Base-by-base conservation (phyloP, 1,284 basidiomycete genomes). In the Pulveroboletus sp. region DNA sequence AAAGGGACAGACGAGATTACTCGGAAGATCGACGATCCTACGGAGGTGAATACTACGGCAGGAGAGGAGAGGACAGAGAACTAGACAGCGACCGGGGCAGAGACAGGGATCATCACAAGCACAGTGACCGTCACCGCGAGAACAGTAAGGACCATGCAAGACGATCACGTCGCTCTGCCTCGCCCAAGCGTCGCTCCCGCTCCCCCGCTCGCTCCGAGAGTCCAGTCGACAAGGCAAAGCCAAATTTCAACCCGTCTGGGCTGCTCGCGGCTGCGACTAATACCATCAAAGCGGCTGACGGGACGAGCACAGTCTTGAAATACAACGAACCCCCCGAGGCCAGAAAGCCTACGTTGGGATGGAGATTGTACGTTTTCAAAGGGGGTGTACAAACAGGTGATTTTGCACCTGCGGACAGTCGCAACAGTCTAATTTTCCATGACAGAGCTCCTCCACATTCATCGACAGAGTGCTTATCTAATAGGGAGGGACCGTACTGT, bases 241-340 rank as follows among this genome's bases (percentile, higher is more conserved):
- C 96, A 3, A 94, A 97, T 71, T 97, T 97, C 72, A 82, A 78
- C 12, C 83, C 83, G 7, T 97, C 94, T 2, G 97, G 97, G 9
- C 79, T 97, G 14, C 83, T 99, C 24, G 97, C 96, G 0, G 96
- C 95, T 7, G 97, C 94, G 69, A 96, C 94, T 7, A 97, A 98
- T 68, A 92, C 89, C 2, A 86, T 94, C 45, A 84, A 86, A 65
- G 81, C 82, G 33, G 74, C 76, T 10, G 86, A 91, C 65, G 89
- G 91, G 12, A 86, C 85, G 52, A 94, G 88, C 54, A 92, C 96
- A 2, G 85, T 96, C 39, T 78, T 99, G 59, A 99, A 99, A 74
- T 99, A 99, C 72, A 96, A 98, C 65, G 97, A 99, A 73, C 97
- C 97, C 14, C 94, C 96, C 2, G 97, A 99, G 78, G 97, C 97